Evolutionary conservation across 139 green algal species (phyloP), one percentile per base, ranked within the genome.

Genomic region (Dunaliella sp.): DNA sequence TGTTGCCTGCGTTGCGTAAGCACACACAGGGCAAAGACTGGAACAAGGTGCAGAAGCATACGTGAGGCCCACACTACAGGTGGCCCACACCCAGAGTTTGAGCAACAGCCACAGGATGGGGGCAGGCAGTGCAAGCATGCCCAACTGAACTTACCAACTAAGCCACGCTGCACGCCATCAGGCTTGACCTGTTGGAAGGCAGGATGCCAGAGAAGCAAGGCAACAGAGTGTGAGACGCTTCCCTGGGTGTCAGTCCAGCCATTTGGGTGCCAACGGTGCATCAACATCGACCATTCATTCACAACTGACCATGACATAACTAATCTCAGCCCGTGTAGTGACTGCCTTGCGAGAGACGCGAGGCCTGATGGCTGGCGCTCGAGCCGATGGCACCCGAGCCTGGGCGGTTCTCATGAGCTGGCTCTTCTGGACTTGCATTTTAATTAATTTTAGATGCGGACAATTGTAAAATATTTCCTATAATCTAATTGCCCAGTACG

Each of bases 261-360:
- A 12, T 24, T 12, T 7, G 22, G 1, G 38, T 36, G 7, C 36
- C 28, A 21, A 79, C 58, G 1, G 38, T 72, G 26, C 3, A 1
- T 30, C 59, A 30, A 1, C 2, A 31, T 2, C 30, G 32, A 32
- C 34, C 38, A 87, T 38, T 75, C 92, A 93, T 73, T 97, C 93
- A 24, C 95, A 94, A 88, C 97, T 98, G 84, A 98, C 95, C 94
- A 98, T 98, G 32, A 99, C 91, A 84, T 96, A 98, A 36, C 91
- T 94, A n/a, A 90, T 92, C 87, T 88, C 85, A 1, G 85, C 85
- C 36, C 80, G 74, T 1, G 59, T 34, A 80, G 79, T 34, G 30
- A 83, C n/a, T 1, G 84, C 84, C 75, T 80, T 86, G 2, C 82
- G 82, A 65, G 48, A 65, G 16, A 16, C 48, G 16, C 48, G 48